Base-by-base conservation (phyloP, 2,329 filamentous ascomycete genomes). In the Fusarium mexicanum region DNA sequence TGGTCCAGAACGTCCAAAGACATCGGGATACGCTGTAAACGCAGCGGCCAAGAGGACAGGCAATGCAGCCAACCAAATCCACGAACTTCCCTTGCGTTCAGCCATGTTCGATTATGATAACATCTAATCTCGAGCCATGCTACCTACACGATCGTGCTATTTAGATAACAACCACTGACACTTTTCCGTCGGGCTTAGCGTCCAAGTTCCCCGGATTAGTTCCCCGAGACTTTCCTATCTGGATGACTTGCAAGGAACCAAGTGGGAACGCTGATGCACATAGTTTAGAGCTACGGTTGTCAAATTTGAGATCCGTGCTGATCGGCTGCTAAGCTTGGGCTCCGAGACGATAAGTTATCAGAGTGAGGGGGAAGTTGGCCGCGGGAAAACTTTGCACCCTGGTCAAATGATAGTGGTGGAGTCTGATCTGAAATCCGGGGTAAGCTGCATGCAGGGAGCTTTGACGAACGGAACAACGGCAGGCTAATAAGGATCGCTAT, bases 151-250 rank as follows among this genome's bases (percentile, higher is more conserved):
- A 63, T 40, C 46, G 31, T 40, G 40, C 43, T 61, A 68, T 55
- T 33, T 73, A 73, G 73, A 74, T 76, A 73, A 69, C 20, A 26
- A 6, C n/a, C 10, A 29, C 22, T 43, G 29, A 35, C 41, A 55
- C 55, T 44, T 58, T 58, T n/a, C 61, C 35, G 53, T 37, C 31
- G 31, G 48, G 38, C 33, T 9, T 31, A 22, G 44, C 43, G 38
- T 37, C 11, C 24, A 50, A 65, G 55, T 69, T 67, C 54, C 69
- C 67, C 50, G 63, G 67, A 53, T 37, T 50, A 41, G 31, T 41
- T 53, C 41, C 64, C 72, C 76, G 76, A 76, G 72, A 64, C 62
- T 53, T 44, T 63, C 65, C 74, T 40, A 47, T 69, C 60, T 73
- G 24, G 55, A 61, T 58, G 26, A 20, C 31, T 46, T n/a, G 38